Evolutionary conservation across 2,329 filamentous ascomycete genomes (phyloP).

Genomic region (Alternaria atra): DNA sequence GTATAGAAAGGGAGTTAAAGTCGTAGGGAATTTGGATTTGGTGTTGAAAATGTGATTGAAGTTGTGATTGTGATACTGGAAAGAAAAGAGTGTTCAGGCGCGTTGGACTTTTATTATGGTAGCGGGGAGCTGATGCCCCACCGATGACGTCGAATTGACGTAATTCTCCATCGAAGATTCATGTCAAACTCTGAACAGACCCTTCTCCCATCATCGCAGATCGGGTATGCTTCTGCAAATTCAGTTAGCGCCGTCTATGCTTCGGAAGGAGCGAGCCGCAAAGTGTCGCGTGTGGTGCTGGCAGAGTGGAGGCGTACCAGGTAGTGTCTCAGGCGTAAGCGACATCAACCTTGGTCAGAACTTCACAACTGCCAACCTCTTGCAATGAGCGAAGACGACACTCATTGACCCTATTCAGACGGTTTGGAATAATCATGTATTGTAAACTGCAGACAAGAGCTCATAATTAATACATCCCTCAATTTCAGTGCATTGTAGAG

Average conservation of each 20-base stretch:
- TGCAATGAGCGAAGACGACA: not conserved
- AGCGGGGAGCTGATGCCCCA: constrained; percentile 18
- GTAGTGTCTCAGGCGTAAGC: constrained; percentile 3
- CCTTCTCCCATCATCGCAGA: constrained; percentile 12
- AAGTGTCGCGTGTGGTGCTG: constrained; percentile 13
- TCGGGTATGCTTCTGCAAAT: constrained; percentile 15
- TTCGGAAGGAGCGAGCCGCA: constrained; percentile 14
- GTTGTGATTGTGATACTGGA: constrained; percentile 8
- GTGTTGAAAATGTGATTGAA: constrained; percentile 7
- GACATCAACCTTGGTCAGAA: constrained; percentile 1
- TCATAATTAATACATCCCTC: not conserved
- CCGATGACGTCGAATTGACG: constrained; percentile 29
- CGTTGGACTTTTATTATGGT: constrained; percentile 23
- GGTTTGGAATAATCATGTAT: not conserved
- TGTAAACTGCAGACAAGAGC: not conserved
- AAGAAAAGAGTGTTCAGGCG: constrained; percentile 3
- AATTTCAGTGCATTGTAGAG: not conserved
- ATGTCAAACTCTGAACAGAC: constrained; percentile 8
- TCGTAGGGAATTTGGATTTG: not conserved
- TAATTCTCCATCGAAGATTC: constrained; percentile 19
- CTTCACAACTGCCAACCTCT: not conserved
- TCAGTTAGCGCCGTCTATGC: constrained; percentile 15
- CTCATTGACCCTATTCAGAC: not conserved
- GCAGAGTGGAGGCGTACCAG: not conserved
- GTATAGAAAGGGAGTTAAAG: constrained; percentile 9